phyloP scores from a whole-genome alignment of 148 eudicot genomes.

The Arbutus unedo region DNA sequence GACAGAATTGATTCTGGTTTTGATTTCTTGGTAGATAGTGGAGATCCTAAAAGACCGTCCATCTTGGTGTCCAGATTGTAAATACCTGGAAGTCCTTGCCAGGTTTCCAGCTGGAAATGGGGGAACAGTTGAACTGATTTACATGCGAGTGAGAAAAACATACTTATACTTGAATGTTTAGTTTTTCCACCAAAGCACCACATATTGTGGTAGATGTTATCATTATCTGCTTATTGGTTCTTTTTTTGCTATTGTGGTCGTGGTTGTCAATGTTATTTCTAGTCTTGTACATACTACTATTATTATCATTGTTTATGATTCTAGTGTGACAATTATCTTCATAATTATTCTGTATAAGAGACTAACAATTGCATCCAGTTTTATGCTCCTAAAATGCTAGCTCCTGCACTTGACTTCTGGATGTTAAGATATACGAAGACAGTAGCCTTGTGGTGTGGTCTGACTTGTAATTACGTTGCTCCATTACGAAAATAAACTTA shows the following conservation, averaged over 20 bases:
- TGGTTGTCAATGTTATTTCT: neutral
- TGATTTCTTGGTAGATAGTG: neutral
- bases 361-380: neutral
- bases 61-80: constrained; percentile 12
- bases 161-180: neutral
- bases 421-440: constrained; percentile 15
- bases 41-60: constrained; percentile 12
- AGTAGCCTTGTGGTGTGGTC: constrained; percentile 13
- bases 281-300: neutral
- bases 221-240: neutral
- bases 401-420: constrained; percentile 11
- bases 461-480: neutral
- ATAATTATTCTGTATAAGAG: neutral
- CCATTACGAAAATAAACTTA: neutral
- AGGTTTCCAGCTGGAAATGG: constrained; percentile 12
- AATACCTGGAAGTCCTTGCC: neutral
- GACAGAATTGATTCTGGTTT: no score
- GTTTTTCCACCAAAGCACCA: no score
- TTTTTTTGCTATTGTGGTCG: neutral
- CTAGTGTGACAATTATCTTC: no score
- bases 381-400: constrained; percentile 12
- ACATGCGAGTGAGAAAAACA: neutral
- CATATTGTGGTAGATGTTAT: neutral
- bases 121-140: constrained; percentile 12
- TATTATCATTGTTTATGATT: neutral